These are phyloP conservation scores for Solanum gracilifrons DNA, from an alignment of 257 asterid species.

Conservation along the genomic window DNA sequence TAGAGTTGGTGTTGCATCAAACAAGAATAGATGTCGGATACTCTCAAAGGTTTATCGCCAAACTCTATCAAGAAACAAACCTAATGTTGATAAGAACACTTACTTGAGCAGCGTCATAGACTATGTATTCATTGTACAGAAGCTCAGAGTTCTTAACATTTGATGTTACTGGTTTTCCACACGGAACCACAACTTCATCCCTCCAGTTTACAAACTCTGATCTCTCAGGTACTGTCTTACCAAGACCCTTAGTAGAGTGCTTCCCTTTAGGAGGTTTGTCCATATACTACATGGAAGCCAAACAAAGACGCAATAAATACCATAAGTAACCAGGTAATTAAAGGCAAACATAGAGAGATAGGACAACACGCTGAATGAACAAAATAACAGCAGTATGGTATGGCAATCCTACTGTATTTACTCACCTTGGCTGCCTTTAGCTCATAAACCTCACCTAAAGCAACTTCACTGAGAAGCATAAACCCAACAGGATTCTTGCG, in stretches of 20 bases:
- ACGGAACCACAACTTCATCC: slow-evolving; percentile 79
- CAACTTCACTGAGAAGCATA: slow-evolving; percentile 96
- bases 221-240: slow-evolving; percentile 65
- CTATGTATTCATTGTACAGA: slow-evolving; percentile 87
- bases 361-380: neutral
- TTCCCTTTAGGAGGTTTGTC: slow-evolving; percentile 88
- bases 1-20: neutral
- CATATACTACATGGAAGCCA: slow-evolving; percentile 47
- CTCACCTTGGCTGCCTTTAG: slow-evolving; percentile 65
- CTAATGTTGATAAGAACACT: slow-evolving; percentile 13
- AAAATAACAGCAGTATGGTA: neutral
- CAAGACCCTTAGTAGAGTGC: slow-evolving; percentile 94
- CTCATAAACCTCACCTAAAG: slow-evolving; percentile 78
- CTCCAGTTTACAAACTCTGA: slow-evolving; percentile 67
- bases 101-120: slow-evolving; percentile 81
- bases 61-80: neutral
- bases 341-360: neutral
- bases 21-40: neutral
- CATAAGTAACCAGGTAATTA: neutral
- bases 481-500: slow-evolving; percentile 79
- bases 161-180: slow-evolving; percentile 79
- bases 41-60: neutral
- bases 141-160: slow-evolving; percentile 67
- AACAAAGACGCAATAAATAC: neutral
- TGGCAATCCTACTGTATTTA: neutral